Conservation (phyloP, 1,139 yeast genomes). For the Magnusiomyces ingens region DNA sequence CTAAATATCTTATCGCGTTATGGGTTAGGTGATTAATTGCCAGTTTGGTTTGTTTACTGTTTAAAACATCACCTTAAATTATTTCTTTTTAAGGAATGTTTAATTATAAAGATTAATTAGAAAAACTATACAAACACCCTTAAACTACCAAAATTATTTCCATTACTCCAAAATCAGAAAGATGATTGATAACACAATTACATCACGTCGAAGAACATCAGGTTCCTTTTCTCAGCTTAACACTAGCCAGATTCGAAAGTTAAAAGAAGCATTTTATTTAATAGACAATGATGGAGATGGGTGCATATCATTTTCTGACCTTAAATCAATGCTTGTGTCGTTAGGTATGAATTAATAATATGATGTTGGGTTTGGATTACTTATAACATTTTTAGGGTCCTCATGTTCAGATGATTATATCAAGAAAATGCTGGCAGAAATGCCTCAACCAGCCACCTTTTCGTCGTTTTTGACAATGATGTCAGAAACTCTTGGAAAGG, state of each 20-base stretch:
- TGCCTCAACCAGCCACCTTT: constrained; percentile 60
- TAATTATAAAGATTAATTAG: too few species aligned
- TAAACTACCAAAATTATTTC: too few species aligned
- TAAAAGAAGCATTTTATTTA: constrained; percentile 50
- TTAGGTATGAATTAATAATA: constrained; percentile 35
- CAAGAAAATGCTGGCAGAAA: constrained; percentile 39
- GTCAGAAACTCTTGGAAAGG: constrained; percentile 50
- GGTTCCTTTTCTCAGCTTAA: constrained; percentile 34
- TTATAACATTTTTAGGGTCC: constrained; percentile 20
- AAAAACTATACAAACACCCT: too few species aligned
- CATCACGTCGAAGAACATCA: constrained; percentile 22
- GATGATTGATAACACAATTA: neutral
- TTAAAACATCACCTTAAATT: too few species aligned
- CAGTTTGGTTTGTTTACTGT: too few species aligned
- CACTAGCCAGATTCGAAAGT: constrained; percentile 36
- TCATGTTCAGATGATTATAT: constrained; percentile 36
- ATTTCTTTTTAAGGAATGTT: too few species aligned
- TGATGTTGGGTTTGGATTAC: neutral
- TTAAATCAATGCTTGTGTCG: constrained; percentile 49
- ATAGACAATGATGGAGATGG: constrained; percentile 88
- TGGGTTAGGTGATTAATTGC: too few species aligned
- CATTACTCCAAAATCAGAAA: too few species aligned
- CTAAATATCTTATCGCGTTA: too few species aligned
- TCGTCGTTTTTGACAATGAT: constrained; percentile 64
- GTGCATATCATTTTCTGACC: constrained; percentile 50